Evolutionary conservation across 768 basidiomycete species (phyloP).

Genomic region (Trametes cingulata): DNA sequence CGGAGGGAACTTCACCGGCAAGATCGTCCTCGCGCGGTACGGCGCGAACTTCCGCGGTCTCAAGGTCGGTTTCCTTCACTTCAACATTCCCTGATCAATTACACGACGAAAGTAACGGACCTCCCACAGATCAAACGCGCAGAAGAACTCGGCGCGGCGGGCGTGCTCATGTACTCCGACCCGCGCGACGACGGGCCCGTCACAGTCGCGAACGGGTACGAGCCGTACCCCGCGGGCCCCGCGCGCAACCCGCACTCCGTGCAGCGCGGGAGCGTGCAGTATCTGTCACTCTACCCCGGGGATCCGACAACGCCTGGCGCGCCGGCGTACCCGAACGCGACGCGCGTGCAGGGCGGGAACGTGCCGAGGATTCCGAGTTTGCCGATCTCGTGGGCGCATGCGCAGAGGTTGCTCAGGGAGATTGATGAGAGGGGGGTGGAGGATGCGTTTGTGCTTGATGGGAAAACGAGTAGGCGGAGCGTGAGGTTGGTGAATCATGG

Average conservation of each 20-base stretch:
- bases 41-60: slow-evolving; percentile 79
- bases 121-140: slow-evolving; percentile 68
- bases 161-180: slow-evolving; percentile 82
- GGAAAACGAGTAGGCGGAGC: slow-evolving; percentile 45
- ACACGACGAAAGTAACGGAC: background rate
- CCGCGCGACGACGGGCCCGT: slow-evolving; percentile 83
- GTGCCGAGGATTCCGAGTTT: slow-evolving; percentile 79
- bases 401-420: slow-evolving; percentile 53
- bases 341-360: slow-evolving; percentile 59
- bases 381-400: slow-evolving; percentile 87
- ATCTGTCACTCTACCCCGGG: slow-evolving; percentile 54
- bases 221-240: slow-evolving; percentile 80
- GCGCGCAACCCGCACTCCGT: slow-evolving; percentile 84
- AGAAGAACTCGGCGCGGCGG: slow-evolving; percentile 77
- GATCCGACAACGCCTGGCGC: slow-evolving; percentile 86
- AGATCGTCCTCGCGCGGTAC: slow-evolving; percentile 78
- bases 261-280: slow-evolving; percentile 83
- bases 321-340: slow-evolving; percentile 82
- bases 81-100: too few relatives aligned
- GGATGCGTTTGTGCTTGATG: slow-evolving; percentile 47
- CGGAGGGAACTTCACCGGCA: slow-evolving; percentile 74
- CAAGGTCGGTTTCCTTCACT: too few relatives aligned
- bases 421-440: slow-evolving; percentile 42
- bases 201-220: slow-evolving; percentile 73
- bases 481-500: slow-evolving; percentile 62